Evolutionary conservation across 1,139 yeast species (phyloP).

Genomic region (Geotrichum macrosporum): DNA sequence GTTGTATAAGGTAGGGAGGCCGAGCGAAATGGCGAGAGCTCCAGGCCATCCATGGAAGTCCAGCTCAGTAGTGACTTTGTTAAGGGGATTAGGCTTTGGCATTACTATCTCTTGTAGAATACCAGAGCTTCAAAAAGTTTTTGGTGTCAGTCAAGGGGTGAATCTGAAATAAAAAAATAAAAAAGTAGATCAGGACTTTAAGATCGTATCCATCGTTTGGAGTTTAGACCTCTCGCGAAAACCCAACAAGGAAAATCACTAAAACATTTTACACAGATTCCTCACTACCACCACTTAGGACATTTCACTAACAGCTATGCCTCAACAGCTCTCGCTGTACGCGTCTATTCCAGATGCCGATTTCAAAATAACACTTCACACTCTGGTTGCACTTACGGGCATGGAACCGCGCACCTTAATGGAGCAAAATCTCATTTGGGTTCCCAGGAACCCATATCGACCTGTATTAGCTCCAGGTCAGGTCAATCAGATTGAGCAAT

Average conservation of each 20-base stretch:
- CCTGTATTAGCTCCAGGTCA: conserved; percentile 37
- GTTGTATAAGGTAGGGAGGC: conserved; percentile 61
- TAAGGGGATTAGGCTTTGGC: conserved; percentile 39
- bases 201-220: conserved; percentile 8
- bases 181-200: too few species aligned
- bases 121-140: too few species aligned
- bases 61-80: conserved; percentile 63
- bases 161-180: too few species aligned
- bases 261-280: too few species aligned
- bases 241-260: conserved; percentile 1
- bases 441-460: conserved; percentile 33
- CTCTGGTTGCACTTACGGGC: conserved; percentile 38
- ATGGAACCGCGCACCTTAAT: conserved; percentile 33
- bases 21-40: conserved; percentile 58
- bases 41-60: conserved; percentile 83
- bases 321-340: conserved; percentile 38
- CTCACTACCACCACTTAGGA: too few species aligned
- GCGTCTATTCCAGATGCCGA: conserved; percentile 35
- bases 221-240: too few species aligned
- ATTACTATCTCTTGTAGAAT: neutral
- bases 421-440: conserved; percentile 35
- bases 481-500: conserved; percentile 38
- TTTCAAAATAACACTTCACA: conserved; percentile 34
- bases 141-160: too few species aligned
- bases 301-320: conserved; percentile 33